phyloP scores from a whole-genome alignment of 2,329 filamentous ascomycete species.

The Biscogniauxia mediterranea region DNA sequence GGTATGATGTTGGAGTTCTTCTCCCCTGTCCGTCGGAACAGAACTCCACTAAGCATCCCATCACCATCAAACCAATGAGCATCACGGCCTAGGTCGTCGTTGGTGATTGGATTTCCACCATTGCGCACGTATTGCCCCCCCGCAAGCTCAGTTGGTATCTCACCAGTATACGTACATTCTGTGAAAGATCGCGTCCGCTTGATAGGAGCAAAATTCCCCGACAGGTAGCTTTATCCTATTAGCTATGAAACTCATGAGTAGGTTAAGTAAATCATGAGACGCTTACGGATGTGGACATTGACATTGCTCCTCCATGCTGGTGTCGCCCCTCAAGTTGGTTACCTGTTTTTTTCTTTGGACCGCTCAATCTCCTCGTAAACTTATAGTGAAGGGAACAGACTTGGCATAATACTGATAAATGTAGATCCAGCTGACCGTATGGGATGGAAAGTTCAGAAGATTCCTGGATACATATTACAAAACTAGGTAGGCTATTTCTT shows the following conservation, averaged over 20 bases:
- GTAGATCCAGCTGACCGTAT: too few species aligned
- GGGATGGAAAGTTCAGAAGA: not conserved
- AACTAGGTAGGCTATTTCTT: too few species aligned
- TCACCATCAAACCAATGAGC: conserved; percentile 76
- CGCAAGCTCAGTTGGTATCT: conserved; percentile 61
- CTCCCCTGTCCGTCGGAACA: conserved; percentile 46
- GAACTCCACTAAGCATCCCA: conserved; percentile 69
- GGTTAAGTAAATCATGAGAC: not conserved
- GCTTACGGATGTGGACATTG: conserved; percentile 29
- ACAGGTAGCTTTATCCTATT: conserved; percentile 48
- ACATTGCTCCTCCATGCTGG: conserved; percentile 17
- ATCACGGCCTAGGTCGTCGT: conserved; percentile 59
- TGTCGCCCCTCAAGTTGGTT: not conserved
- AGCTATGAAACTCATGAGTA: conserved; percentile 2
- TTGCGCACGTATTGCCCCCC: conserved; percentile 73
- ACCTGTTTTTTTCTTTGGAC: too few species aligned
- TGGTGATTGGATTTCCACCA: conserved; percentile 65
- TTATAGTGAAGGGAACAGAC: too few species aligned
- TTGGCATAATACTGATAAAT: too few species aligned
- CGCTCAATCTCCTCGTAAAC: too few species aligned
- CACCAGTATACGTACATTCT: conserved; percentile 55
- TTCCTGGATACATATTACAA: too few species aligned
- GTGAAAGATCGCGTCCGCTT: conserved; percentile 54
- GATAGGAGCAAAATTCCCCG: conserved; percentile 69
- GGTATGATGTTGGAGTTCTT: conserved; percentile 46